Evolutionary conservation across 495 filamentous ascomycete genomes (phyloP).

Genomic region (Cenococcum geophilum): DNA sequence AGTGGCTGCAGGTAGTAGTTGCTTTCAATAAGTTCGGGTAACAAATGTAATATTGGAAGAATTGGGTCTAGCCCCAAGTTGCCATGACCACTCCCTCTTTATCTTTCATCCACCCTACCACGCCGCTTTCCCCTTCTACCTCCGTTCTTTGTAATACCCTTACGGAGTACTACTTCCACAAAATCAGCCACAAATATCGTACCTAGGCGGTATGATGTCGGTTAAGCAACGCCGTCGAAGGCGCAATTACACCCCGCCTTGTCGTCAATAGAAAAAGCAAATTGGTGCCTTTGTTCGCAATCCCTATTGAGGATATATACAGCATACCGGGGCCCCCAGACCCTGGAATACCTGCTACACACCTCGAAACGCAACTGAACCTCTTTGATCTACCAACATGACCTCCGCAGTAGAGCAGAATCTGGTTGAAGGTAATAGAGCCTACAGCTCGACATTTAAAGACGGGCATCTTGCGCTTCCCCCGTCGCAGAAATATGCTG

Average conservation of each 20-base stretch:
- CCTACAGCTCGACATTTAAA: slow-evolving; percentile 57
- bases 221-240: not conserved
- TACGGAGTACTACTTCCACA: too few relatives aligned
- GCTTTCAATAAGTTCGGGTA: too few relatives aligned
- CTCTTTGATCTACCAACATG: slow-evolving; percentile 25
- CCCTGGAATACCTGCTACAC: not conserved
- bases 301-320: too few relatives aligned
- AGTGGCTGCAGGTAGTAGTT: too few relatives aligned
- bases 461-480: slow-evolving; percentile 63
- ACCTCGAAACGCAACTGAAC: not conserved
- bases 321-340: not conserved
- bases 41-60: too few relatives aligned
- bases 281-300: too few relatives aligned
- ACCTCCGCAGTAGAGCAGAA: slow-evolving; percentile 48
- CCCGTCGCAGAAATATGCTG: slow-evolving; percentile 61
- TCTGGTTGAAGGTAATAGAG: slow-evolving; percentile 51
- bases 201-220: not conserved
- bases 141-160: too few relatives aligned
- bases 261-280: not conserved
- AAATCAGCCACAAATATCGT: too few relatives aligned
- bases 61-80: too few relatives aligned
- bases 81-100: too few relatives aligned
- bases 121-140: too few relatives aligned
- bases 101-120: too few relatives aligned
- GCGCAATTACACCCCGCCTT: not conserved